Evolutionary conservation across 805 yeast species (phyloP), one percentile per base, ranked within the genome.

Genomic region (Pichia sporocuriosa): DNA sequence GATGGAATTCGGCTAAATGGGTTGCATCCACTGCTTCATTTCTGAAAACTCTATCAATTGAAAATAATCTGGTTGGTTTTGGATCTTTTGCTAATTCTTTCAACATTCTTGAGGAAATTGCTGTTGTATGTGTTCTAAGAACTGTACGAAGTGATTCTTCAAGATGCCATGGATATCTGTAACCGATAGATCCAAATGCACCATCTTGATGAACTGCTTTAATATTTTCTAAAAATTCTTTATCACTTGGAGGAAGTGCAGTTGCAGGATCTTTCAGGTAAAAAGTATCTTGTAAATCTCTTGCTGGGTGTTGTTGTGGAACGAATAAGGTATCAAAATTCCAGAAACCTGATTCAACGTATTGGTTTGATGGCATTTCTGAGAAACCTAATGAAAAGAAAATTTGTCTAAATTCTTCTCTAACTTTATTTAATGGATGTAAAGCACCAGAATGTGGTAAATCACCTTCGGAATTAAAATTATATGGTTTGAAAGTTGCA

Each of bases 21-120:
- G 99, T 93, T 40, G 97, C 97, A 63, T 93, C 99, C 39, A 93
- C 99, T 23, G 99, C 97, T 71, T 93, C 99, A 64, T 93, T 93
- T 72, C 99, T 86, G 85, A 93, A 93, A 46, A 93, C 99, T 61
- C 97, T 80, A 66, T 93, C 99, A 57, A 93, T 94, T 37, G 96
- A 85, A 72, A 93, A 93, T 61, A 87, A 74, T 68, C 97, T 79
- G 8, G 84, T 75, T 45, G 97, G 97, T 57, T 78, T 79, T 47
- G 96, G 96, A 63, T 87, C 82, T 49, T 76, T 67, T 40, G 97
- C 97, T 53, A 93, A 73, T 57, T 85, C 63, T 62, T 93, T 84
- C 57, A 93, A 75, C 86, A 93, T 81, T 35, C 75, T 73, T 7
- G 97, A 76, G 4, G 97, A 88, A 43, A 90, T 83, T 25, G 98